phyloP scores from a whole-genome alignment of 1,284 basidiomycete species.

The Naganishia albida region DNA sequence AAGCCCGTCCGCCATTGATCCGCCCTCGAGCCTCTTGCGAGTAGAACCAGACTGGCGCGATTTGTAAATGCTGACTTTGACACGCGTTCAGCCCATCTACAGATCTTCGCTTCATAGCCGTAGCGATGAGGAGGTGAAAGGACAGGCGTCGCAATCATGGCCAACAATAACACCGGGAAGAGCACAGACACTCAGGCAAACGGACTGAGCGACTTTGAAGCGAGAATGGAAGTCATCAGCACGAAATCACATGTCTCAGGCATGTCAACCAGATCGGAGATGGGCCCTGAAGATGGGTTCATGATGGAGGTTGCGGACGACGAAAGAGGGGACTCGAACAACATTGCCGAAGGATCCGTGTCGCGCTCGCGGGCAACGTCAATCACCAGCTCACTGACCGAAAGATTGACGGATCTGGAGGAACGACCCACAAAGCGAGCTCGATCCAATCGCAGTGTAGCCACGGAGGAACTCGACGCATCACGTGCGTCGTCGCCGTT shows the following conservation, averaged over 20 bases:
- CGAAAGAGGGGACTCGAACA: not conserved
- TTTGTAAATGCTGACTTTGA: conserved; percentile 1
- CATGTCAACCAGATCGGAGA: conserved; percentile 1
- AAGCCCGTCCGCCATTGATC: not conserved
- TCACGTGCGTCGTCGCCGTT: conserved; percentile 22
- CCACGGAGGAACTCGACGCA: not conserved
- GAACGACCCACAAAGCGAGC: conserved; percentile 12
- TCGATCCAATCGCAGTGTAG: not conserved
- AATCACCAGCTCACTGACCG: conserved; percentile 19
- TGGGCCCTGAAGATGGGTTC: not conserved
- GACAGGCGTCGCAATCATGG: not conserved
- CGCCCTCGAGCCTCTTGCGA: not conserved
- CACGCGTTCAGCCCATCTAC: conserved; percentile 12
- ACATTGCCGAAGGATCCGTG: not conserved
- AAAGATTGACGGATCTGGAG: conserved; percentile 8
- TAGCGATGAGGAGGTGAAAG: conserved; percentile 3
- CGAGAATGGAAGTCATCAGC: not conserved
- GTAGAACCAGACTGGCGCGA: too few relatives aligned
- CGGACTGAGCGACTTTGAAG: not conserved
- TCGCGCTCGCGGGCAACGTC: conserved; percentile 10
- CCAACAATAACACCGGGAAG: conserved; percentile 1
- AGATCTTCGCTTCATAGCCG: not conserved
- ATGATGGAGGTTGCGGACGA: not conserved
- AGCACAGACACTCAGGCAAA: not conserved
- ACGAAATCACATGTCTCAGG: not conserved